Percentiles rank a stretch among this genome's conserved stretches.
These are phyloP conservation scores for Globisporangium nunn DNA, from an alignment of 352 stramenopile species.

Conservation along the genomic window DNA sequence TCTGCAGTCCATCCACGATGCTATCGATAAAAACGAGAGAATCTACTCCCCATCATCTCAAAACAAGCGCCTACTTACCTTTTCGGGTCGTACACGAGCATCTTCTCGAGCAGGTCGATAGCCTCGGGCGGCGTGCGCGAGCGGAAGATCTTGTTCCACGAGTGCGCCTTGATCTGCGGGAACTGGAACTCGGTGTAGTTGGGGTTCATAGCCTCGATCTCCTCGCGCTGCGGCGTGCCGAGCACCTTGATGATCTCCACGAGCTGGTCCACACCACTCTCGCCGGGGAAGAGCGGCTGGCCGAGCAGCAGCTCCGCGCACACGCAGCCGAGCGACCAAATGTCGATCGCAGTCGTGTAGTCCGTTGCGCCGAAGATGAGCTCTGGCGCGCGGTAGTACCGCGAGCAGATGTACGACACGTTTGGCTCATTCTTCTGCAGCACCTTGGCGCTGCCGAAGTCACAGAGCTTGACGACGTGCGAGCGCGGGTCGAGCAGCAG, in stretches of 20 bases:
- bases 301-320: conserved; percentile 97
- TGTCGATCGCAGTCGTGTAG: conserved; percentile 99
- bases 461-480: conserved; percentile 98
- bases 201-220: conserved; percentile 99
- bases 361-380: conserved; percentile 99
- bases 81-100: conserved; percentile 97
- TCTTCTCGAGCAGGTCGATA: conserved; percentile 96
- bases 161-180: conserved; percentile 97
- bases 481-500: conserved; percentile 95
- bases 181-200: conserved; percentile 99
- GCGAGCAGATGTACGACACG: conserved; percentile 99
- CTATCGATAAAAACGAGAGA: too few relatives aligned
- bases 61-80: conserved; percentile 61
- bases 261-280: conserved; percentile 98
- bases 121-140: conserved; percentile 93
- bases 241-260: conserved; percentile 99
- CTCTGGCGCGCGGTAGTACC: conserved; percentile 98
- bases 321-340: conserved; percentile 96
- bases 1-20: conserved; percentile 14
- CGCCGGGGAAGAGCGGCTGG: conserved; percentile 97
- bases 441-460: conserved; percentile 96
- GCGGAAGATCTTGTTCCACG: conserved; percentile 96
- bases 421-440: conserved; percentile 98
- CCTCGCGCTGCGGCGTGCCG: conserved; percentile 96
- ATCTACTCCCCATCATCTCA: not conserved